A percentile compares a stretch with the other conserved stretches of the same genome.
Evolutionary conservation across 257 asterid genomes (phyloP).

Genomic region (Ehretia macrophylla): DNA sequence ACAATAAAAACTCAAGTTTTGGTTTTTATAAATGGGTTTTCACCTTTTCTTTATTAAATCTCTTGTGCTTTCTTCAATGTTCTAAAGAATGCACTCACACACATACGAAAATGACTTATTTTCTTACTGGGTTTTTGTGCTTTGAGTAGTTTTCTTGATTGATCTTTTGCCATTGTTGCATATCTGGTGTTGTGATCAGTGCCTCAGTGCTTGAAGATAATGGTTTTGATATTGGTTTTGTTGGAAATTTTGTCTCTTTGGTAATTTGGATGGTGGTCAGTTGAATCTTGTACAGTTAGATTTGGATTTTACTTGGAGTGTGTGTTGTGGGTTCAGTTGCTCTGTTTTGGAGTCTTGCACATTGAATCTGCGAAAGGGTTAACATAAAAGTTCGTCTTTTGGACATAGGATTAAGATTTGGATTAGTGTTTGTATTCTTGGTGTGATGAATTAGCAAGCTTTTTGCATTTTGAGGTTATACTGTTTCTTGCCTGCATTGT

Average conservation of each 20-base stretch:
- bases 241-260: not conserved
- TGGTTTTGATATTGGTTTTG: not conserved
- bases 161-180: slow-evolving; percentile 16
- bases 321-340: slow-evolving; percentile 16
- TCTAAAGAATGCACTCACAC: not conserved
- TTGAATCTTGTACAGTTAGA: slow-evolving; percentile 5
- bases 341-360: slow-evolving; percentile 7
- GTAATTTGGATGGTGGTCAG: slow-evolving; percentile 18
- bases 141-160: slow-evolving; percentile 14
- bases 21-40: not conserved
- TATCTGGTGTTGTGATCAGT: slow-evolving; percentile 20
- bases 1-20: not conserved
- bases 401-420: slow-evolving; percentile 9
- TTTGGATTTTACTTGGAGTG: slow-evolving; percentile 6
- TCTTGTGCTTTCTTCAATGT: not conserved
- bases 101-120: not conserved
- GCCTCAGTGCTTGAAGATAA: not conserved
- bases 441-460: slow-evolving; percentile 19
- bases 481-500: slow-evolving; percentile 21
- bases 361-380: slow-evolving; percentile 7
- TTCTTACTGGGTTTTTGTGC: slow-evolving; percentile 13
- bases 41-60: no score
- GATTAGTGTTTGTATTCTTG: slow-evolving; percentile 11
- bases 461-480: slow-evolving; percentile 21
- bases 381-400: slow-evolving; percentile 8